A percentile compares a stretch with the other conserved stretches of the same genome.
These are phyloP conservation scores for Pseudocercospora fuligena DNA, from an alignment of 2,329 filamentous ascomycete genomes.

Conservation along the genomic window DNA sequence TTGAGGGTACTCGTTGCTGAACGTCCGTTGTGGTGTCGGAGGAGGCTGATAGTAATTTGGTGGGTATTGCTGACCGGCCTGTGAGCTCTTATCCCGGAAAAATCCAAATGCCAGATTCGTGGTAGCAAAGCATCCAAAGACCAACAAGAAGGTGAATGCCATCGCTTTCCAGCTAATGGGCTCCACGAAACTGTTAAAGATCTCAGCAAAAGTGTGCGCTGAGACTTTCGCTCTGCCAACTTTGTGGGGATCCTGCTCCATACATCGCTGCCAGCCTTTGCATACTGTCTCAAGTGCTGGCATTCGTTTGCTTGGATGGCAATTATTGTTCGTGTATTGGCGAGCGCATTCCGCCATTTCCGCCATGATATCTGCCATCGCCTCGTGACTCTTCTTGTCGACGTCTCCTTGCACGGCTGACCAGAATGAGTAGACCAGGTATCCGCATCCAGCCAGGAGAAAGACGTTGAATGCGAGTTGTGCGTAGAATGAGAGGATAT, in stretches of 20 bases:
- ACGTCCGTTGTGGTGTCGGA: conserved; percentile 41
- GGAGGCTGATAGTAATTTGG: conserved; percentile 33
- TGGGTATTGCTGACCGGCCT: conserved; percentile 31
- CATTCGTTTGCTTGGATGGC: conserved; percentile 66
- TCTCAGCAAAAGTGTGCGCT: conserved; percentile 85
- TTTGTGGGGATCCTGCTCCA: conserved; percentile 78
- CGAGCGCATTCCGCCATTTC: conserved; percentile 75
- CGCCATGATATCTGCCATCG: conserved; percentile 67
- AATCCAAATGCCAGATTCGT: conserved; percentile 65
- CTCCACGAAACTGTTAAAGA: conserved; percentile 92
- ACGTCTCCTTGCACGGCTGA: conserved; percentile 76
- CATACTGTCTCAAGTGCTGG: conserved; percentile 77
- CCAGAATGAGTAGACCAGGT: conserved; percentile 71
- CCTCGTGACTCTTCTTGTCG: conserved; percentile 70
- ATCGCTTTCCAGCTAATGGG: conserved; percentile 85
- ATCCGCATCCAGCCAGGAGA: conserved; percentile 62
- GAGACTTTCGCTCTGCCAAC: conserved; percentile 81
- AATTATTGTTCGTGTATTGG: conserved; percentile 77
- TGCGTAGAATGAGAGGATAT: conserved; percentile 69
- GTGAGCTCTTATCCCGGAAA: conserved; percentile 51
- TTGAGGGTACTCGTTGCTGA: conserved; percentile 35
- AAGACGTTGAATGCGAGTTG: conserved; percentile 70
- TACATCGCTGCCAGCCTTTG: conserved; percentile 82
- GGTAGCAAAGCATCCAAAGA: conserved; percentile 59
- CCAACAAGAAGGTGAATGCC: conserved; percentile 57